Evolutionary conservation across 2,329 filamentous ascomycete species (phyloP), one percentile per base, ranked within the genome.

Genomic region (Venturia carpophila): DNA sequence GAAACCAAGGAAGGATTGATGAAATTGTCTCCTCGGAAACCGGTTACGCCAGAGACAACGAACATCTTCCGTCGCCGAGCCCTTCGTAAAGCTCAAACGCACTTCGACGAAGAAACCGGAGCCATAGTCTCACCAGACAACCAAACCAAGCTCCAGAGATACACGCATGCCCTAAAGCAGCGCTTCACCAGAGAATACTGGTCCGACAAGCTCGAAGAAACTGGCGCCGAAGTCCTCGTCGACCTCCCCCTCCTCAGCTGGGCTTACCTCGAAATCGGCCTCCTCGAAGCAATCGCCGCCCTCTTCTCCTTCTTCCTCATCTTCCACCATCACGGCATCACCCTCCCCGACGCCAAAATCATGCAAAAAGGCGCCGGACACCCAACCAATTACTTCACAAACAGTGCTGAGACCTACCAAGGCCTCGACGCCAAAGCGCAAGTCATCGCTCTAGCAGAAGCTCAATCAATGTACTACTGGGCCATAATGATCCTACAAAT

Each of bases 201-300:
- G 62, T 24, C 37, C 19, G 62, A 64, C 24, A 64, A 39, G 19
- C 58, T 64, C 43, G 62, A 64, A 34, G 21, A n/a, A 45, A 64
- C 62, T 7, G 62, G 62, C 30, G 45, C 37, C 3, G 62, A 64
- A 64, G 62, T 64, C 7, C 34, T 64, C 4, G 47, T 64, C 19
- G 62, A 64, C 47, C n/a, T 45, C 2, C 30, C 62, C 17, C 47
- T 64, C 17, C 62, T 64, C 11, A 30, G 19, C 13, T 64, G 62
- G 62, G 62, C 62, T 10, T 64, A 64, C 58, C 62, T 64, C n/a
- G 62, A 64, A 34, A 64, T 64, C 30, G 62, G 62, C 21, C 24
- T 56, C 3, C 17, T 64, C 13, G 62, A 64, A 41, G 47, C 62
- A 10, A 34, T 64, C 30, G 62, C 19, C n/a, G 10, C 43, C n/a